Conservation (phyloP, 441 rosid species). For the Mallotus repandus region DNA sequence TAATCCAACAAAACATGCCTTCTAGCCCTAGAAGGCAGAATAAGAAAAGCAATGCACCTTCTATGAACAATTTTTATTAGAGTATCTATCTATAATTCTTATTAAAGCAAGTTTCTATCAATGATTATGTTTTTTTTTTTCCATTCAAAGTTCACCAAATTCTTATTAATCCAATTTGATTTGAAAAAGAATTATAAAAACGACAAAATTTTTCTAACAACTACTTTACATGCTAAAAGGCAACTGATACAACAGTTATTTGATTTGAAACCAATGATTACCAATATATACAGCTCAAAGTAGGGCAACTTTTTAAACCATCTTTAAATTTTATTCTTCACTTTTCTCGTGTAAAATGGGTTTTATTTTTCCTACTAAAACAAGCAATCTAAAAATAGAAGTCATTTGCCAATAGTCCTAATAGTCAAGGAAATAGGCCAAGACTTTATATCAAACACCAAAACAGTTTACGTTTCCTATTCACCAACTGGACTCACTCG, state of each 20-base stretch:
- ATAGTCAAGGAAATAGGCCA: slow-evolving; percentile 2
- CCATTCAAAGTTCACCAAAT: no score
- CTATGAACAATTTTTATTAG: neutral
- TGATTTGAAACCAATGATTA: no score
- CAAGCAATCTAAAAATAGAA: neutral
- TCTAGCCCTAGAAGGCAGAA: slow-evolving; percentile 15
- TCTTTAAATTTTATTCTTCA: neutral
- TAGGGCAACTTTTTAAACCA: neutral
- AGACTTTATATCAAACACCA: neutral
- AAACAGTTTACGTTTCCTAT: slow-evolving; percentile 6
- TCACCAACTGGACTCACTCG: neutral
- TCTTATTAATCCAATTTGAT: no score
- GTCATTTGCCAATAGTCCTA: slow-evolving; percentile 7
- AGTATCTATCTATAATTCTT: neutral
- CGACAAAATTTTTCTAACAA: no score
- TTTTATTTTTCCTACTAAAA: neutral
- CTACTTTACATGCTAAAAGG: no score
- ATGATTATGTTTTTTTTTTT: no score
- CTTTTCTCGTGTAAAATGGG: neutral
- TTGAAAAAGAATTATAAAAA: no score
- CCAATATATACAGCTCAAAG: neutral
- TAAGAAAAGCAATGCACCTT: neutral
- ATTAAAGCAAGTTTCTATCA: no score
- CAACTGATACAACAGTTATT: no score
- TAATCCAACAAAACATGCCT: slow-evolving; percentile 12